Evolutionary conservation across 129 eudicot species (phyloP).

Genomic region (Smallanthus sonchifolius): DNA sequence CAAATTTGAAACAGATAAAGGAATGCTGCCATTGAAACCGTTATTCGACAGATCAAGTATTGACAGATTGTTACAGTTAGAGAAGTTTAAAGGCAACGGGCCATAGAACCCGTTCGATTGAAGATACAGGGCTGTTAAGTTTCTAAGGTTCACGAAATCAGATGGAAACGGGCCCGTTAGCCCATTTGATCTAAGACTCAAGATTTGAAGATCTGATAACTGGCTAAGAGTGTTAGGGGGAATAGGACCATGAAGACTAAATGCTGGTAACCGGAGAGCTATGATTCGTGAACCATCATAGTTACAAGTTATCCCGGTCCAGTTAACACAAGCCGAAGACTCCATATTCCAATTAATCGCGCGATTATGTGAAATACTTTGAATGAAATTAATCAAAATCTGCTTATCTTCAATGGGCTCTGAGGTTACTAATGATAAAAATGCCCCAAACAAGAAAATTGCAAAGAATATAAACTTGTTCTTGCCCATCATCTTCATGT

Average conservation of each 20-base stretch:
- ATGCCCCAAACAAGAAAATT: conserved; percentile 32
- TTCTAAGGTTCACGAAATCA: conserved; percentile 59
- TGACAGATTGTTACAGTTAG: conserved; percentile 63
- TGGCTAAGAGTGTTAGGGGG: conserved; percentile 67
- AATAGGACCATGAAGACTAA: conserved; percentile 62
- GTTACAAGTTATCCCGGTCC: conserved; percentile 89
- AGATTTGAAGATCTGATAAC: conserved; percentile 58
- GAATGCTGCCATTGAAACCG: conserved; percentile 59
- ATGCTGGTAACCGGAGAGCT: conserved; percentile 71
- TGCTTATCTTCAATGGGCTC: conserved; percentile 79
- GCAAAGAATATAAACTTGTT: conserved; percentile 30
- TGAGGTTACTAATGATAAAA: conserved; percentile 29
- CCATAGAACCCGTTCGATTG: conserved; percentile 66
- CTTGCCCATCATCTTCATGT: conserved; percentile 31
- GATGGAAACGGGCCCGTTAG: conserved; percentile 72
- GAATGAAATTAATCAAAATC: conserved; percentile 59
- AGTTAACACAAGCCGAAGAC: conserved; percentile 60
- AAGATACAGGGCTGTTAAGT: conserved; percentile 63
- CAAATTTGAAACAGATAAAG: conserved; percentile 61
- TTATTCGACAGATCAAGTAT: conserved; percentile 67
- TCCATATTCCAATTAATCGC: conserved; percentile 64
- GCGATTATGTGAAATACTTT: conserved; percentile 41
- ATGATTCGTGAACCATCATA: conserved; percentile 57
- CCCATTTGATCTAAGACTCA: conserved; percentile 69
- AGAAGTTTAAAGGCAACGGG: conserved; percentile 57